Evolutionary conservation across 768 basidiomycete genomes (phyloP).

Genomic region (Russula dissimulans): DNA sequence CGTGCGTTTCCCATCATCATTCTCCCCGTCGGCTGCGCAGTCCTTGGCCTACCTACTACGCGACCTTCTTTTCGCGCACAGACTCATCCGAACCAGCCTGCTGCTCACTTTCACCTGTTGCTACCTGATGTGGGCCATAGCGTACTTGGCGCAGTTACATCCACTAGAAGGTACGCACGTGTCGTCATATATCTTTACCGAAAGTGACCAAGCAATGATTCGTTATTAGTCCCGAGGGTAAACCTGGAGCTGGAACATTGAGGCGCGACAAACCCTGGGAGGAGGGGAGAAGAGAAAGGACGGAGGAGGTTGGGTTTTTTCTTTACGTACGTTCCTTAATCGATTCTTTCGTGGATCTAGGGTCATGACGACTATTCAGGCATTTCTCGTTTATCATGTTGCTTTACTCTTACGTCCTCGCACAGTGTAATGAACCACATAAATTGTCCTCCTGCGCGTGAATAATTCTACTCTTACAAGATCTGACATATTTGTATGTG

Average conservation of each 20-base stretch:
- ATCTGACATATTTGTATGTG: no score
- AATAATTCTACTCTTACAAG: no score
- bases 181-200: not conserved
- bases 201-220: not conserved
- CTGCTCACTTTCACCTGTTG: slow-evolving; percentile 73
- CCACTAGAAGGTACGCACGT: slow-evolving; percentile 68
- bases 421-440: no score
- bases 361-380: not conserved
- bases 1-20: slow-evolving; percentile 41
- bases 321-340: not conserved
- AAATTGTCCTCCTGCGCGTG: no score
- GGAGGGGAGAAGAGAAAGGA: not conserved
- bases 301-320: not conserved
- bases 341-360: not conserved
- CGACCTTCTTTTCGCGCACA: slow-evolving; percentile 24
- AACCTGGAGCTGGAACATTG: slow-evolving; percentile 18
- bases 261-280: not conserved
- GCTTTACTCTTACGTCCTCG: no score
- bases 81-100: slow-evolving; percentile 72
- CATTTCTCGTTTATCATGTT: not conserved
- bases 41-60: not conserved
- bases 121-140: slow-evolving; percentile 96
- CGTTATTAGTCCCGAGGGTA: slow-evolving; percentile 14
- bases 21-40: not conserved
- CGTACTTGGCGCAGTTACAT: slow-evolving; percentile 92